Conservation (phyloP, 768 basidiomycete species). For the Leccinum ochraceum region DNA sequence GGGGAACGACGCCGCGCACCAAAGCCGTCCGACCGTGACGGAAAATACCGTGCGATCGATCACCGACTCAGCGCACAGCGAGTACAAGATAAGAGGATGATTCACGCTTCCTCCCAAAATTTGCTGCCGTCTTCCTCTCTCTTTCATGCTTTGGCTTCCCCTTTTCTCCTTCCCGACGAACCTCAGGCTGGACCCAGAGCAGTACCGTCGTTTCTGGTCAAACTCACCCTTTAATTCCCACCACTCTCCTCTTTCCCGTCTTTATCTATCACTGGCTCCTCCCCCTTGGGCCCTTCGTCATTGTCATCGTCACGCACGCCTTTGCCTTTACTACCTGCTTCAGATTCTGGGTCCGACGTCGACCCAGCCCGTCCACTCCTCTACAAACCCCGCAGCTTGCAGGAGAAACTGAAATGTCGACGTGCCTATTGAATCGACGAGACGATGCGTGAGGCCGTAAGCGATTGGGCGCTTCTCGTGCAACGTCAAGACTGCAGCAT, state of each 20-base stretch:
- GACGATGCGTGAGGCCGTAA: constrained; percentile 5
- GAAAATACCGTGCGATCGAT: constrained; percentile 10
- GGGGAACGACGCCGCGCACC: not conserved
- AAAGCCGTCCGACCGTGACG: not conserved
- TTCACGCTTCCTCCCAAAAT: constrained; percentile 75
- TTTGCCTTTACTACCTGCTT: not conserved
- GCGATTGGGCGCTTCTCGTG: constrained; percentile 10
- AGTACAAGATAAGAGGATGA: constrained; percentile 9
- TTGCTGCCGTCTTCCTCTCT: constrained; percentile 39
- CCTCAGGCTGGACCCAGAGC: not conserved
- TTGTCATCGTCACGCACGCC: constrained; percentile 40
- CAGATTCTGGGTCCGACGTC: not conserved
- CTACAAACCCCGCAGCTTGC: constrained; percentile 1
- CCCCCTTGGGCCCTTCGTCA: constrained; percentile 31
- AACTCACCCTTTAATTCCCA: not conserved
- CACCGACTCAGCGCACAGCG: not conserved
- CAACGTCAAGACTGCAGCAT: not conserved
- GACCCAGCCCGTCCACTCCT: constrained; percentile 1
- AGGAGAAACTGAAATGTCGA: not conserved
- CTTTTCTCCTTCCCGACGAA: not conserved
- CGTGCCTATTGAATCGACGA: not conserved
- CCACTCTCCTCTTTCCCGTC: not conserved
- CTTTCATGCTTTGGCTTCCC: not conserved
- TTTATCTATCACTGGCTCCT: constrained; percentile 18
- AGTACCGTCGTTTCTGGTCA: not conserved